Conservation (phyloP, 768 basidiomycete genomes). For the Glaciozyma antarctica region DNA sequence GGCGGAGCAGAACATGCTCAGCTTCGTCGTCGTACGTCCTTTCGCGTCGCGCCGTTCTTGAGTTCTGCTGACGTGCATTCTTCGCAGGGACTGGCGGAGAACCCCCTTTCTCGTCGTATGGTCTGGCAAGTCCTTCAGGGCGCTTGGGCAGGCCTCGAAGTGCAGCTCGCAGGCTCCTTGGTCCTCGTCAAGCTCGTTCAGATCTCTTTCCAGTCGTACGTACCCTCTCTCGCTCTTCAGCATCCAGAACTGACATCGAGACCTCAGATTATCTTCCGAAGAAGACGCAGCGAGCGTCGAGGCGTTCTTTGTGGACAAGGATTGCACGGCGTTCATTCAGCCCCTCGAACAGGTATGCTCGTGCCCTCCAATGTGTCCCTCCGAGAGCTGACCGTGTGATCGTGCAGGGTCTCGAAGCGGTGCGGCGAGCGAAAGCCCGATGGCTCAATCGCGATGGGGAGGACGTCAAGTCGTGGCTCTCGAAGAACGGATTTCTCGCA, state of each 20-base stretch:
- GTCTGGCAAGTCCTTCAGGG: slow-evolving; percentile 16
- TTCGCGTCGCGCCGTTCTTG: not conserved
- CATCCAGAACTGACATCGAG: not conserved
- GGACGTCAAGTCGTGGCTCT: slow-evolving; percentile 7
- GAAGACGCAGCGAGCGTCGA: slow-evolving; percentile 56
- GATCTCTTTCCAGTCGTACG: slow-evolving; percentile 15
- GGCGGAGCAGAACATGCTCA: slow-evolving; percentile 5
- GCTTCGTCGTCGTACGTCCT: slow-evolving; percentile 9
- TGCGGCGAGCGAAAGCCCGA: slow-evolving; percentile 11
- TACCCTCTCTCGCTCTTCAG: slow-evolving; percentile 5
- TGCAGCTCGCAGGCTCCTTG: slow-evolving; percentile 12
- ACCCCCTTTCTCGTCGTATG: slow-evolving; percentile 14
- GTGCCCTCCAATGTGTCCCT: not conserved
- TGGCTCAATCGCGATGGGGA: slow-evolving; percentile 9
- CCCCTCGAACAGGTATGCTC: slow-evolving; percentile 1
- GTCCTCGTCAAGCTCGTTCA: slow-evolving; percentile 13
- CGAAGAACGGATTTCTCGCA: slow-evolving; percentile 7
- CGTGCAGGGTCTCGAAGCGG: slow-evolving; percentile 12
- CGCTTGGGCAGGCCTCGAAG: slow-evolving; percentile 16
- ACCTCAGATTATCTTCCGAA: slow-evolving; percentile 51
- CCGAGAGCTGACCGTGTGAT: not conserved
- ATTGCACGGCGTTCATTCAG: not conserved
- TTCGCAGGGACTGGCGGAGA: slow-evolving; percentile 12
- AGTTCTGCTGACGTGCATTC: not conserved
- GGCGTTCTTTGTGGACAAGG: slow-evolving; percentile 54